Conservation (phyloP, 345 rosid species). For the Eucalyptus rudis region DNA sequence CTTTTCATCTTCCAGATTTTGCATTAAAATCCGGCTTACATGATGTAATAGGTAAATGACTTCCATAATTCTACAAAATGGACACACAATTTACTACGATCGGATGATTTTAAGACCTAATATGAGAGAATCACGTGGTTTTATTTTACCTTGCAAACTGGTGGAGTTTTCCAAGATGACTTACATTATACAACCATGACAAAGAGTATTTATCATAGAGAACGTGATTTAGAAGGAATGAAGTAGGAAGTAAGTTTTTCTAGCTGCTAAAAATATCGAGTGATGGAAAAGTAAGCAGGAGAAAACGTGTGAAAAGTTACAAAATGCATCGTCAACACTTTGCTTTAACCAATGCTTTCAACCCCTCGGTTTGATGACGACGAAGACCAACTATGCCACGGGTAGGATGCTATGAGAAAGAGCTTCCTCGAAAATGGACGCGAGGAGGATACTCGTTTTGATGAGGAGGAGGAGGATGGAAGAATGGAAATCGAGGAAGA, state of each 20-base stretch:
- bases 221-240: not conserved
- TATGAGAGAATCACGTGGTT: not conserved
- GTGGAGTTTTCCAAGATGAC: not conserved
- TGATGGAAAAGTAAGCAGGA: no score
- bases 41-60: not conserved
- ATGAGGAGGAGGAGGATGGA: not conserved
- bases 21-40: not conserved
- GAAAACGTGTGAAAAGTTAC: no score
- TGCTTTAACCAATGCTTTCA: no score
- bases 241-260: not conserved
- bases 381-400: not conserved
- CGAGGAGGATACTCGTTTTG: not conserved
- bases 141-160: not conserved
- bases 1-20: not conserved
- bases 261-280: not conserved
- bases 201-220: not conserved
- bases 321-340: no score
- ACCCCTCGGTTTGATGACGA: constrained; percentile 2
- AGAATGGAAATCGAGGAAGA: constrained; percentile 5
- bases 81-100: not conserved
- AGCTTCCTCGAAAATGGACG: constrained; percentile 3
- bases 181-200: not conserved
- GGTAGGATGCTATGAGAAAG: not conserved
- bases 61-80: not conserved
- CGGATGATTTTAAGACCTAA: not conserved